These are phyloP conservation scores for Cerioporus squamosus DNA, from an alignment of 1,284 basidiomycete species.

Conservation along the genomic window DNA sequence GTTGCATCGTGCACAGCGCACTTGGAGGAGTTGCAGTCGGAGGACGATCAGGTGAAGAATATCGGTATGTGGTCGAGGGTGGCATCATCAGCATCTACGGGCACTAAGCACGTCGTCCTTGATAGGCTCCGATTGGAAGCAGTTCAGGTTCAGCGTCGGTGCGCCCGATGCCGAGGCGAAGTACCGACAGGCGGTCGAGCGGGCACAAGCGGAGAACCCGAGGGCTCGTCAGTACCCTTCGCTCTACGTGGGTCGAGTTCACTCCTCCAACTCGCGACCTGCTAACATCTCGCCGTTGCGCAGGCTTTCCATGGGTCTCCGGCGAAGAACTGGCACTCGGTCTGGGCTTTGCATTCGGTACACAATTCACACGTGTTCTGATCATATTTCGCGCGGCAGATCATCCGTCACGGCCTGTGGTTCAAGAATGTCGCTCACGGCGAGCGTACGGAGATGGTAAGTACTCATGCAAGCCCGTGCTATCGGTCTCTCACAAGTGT, in stretches of 20 bases:
- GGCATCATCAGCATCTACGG: neutral
- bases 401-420: constrained; percentile 69
- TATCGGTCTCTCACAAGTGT: neutral
- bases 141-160: constrained; percentile 70
- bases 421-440: constrained; percentile 51
- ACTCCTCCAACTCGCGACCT: neutral
- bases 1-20: constrained; percentile 69
- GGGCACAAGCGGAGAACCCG: constrained; percentile 38
- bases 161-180: constrained; percentile 69
- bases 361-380: neutral
- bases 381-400: constrained; percentile 40
- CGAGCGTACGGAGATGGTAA: constrained; percentile 62
- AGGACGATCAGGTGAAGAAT: constrained; percentile 52
- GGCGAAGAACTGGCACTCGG: constrained; percentile 67
- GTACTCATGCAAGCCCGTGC: neutral
- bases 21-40: constrained; percentile 58
- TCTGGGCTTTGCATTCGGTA: constrained; percentile 29
- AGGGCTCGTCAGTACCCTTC: constrained; percentile 54
- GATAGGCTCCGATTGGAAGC: constrained; percentile 51
- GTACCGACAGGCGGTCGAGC: constrained; percentile 47
- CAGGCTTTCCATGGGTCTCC: constrained; percentile 70
- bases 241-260: constrained; percentile 48
- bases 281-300: neutral
- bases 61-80: constrained; percentile 44
- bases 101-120: neutral